Evolutionary conservation across 352 stramenopile genomes (phyloP), one percentile per base, ranked within the genome.

Genomic region (Globisporangium paroecandrum): DNA sequence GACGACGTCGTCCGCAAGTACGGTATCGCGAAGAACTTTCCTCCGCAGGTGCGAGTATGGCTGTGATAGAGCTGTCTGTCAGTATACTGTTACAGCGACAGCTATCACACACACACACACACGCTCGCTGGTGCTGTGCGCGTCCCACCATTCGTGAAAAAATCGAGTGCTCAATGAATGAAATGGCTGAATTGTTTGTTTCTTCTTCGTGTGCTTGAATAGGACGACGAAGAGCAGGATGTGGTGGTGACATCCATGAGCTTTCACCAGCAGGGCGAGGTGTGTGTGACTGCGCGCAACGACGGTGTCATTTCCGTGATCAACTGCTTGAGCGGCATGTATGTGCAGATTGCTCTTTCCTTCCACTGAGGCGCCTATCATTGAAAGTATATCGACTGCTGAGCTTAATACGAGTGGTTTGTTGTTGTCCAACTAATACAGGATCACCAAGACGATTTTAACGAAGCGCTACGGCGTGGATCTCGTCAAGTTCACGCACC

Each of bases 391-490:
- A 51, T 18, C 18, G 43, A 51, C 43, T 51, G 6, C 24, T 51
- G 18, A 51, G 43, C 18, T 51, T 2, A 5, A 4, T 10, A 12
- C 18, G 2, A 12, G 3, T 51, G 18, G 2, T 51, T 10, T 24
- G 20, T 24, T 4, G 18, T 22, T 12, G 7, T 58, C 6, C 2
- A 27, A 58, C 10, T n/a, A 43, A 43, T 20, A 46, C 61, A 96
- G 88, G 56, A 78, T 91, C 68, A 86, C 80, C 62, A 96, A 96
- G 77, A 91, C 84, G 25, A 91, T 96, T 65, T 80, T 93, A 59
- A 89, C 85, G 49, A 93, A 94, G 71, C 83, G 82, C 64, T 96
- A 94, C 61, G 88, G 88, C 58, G 82, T 91, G 55, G 88, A 89
- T 47, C 76, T 94, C 62, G 75, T 94, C 66, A 77, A 76, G 54